Evolutionary conservation across 2,329 filamentous ascomycete genomes (phyloP).

Genomic region (Neopestalotiopsis rosae): DNA sequence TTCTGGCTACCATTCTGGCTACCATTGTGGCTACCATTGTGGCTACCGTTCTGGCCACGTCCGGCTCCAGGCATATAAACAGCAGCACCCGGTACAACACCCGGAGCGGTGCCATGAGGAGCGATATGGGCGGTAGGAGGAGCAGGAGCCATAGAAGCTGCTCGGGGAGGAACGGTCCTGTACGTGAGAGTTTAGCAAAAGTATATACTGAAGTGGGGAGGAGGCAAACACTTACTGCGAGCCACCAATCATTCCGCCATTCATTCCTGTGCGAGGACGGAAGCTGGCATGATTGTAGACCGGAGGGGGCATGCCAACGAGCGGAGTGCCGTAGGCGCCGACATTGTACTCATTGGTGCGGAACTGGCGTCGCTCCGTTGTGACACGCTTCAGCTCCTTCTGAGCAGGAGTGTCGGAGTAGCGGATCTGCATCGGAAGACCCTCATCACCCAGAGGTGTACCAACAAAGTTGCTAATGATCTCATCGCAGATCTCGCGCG

Average conservation of each 20-base stretch:
- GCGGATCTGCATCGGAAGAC: constrained; percentile 87
- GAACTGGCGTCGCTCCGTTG: constrained; percentile 92
- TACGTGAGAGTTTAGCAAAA: too few species aligned
- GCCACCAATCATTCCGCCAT: too few species aligned
- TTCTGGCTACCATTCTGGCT: background rate
- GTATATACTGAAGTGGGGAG: background rate
- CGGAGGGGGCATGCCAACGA: constrained; percentile 60
- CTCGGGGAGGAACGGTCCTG: too few species aligned
- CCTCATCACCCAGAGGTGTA: constrained; percentile 74
- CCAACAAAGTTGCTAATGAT: constrained; percentile 90
- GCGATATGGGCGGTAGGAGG: too few species aligned
- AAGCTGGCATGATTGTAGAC: constrained; percentile 30
- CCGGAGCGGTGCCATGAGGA: too few species aligned
- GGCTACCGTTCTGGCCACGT: too few species aligned
- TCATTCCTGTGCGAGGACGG: too few species aligned
- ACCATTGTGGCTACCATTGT: too few species aligned
- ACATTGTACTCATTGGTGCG: constrained; percentile 94
- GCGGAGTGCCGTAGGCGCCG: constrained; percentile 68
- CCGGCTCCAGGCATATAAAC: too few species aligned
- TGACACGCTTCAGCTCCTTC: constrained; percentile 95
- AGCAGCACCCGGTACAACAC: too few species aligned
- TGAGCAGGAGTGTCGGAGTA: constrained; percentile 97
- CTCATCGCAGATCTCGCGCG: constrained; percentile 85
- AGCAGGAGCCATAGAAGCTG: too few species aligned
- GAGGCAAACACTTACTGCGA: too few species aligned